Evolutionary conservation across 257 asterid genomes (phyloP), one percentile per base, ranked within the genome.

Genomic region (Ballota nigra): DNA sequence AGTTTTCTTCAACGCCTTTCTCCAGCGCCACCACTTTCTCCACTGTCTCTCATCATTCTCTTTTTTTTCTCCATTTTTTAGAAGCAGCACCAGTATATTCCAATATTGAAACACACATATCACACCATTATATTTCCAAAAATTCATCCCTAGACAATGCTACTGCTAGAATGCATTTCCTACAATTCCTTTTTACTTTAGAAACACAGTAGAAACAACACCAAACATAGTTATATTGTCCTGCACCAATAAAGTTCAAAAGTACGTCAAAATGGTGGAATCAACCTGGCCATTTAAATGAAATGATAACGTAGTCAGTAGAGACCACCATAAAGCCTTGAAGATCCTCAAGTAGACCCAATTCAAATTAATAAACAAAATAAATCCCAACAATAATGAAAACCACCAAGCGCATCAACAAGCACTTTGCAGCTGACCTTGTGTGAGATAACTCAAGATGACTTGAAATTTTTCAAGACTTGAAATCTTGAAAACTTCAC

Each of bases 401-500:
- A 80, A 82, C 77, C 93, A 72, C 71, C 75, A 89, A 79, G 83
- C 80, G 81, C 85, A n/a, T n/a, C 90, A 81, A 95, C 97, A 86
- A n/a, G n/a, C n/a, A n/a, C n/a, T n/a, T n/a, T n/a, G n/a, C n/a
- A n/a, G n/a, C n/a, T n/a, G n/a, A n/a, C 91, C 91, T 86, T 77
- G 72, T 12, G 67, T 73, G 60, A 47, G 79, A 81, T 66, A 82
- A 80, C 76, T 72, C 73, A 73, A 82, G 82, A 75, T 77, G 83
- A 82, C 80, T 82, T 77, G 82, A 80, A 69, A 76, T 24, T 76
- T 87, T 81, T 85, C 90, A 81, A 83, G 82, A 83, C 88, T 85
- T 85, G 86, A 78, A 80, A 80, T 75, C 87, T 80, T 83, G 85
- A 80, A 45, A 83, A 87, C 97, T 88, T 90, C 96, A 86, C 82